A percentile compares a stretch with the other conserved stretches of the same genome.
phyloP scores from a whole-genome alignment of 371 early-diverging fungal genomes.

The Lichtheimia ornata region DNA sequence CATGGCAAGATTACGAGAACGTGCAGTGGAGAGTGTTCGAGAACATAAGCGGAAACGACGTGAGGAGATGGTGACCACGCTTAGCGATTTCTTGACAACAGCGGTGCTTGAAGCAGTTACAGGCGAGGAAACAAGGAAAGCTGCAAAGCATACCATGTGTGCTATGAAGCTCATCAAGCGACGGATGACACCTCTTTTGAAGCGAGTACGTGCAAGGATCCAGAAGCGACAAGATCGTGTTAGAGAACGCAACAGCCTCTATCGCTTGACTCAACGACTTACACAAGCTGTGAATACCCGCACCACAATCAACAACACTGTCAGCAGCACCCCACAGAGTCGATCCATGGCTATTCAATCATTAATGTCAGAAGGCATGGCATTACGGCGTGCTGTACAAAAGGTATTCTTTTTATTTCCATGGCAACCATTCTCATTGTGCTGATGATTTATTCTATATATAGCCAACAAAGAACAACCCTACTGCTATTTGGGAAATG shows the following conservation, averaged over 20 bases:
- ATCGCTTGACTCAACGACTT: slow-evolving; percentile 5
- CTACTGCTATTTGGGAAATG: slow-evolving; percentile 24
- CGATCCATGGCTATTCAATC: neutral
- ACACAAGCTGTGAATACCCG: too few species aligned
- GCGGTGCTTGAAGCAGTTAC: slow-evolving; percentile 6
- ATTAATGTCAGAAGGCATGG: neutral
- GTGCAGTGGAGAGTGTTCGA: slow-evolving; percentile 10
- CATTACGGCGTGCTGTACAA: neutral
- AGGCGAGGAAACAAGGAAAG: slow-evolving; percentile 5
- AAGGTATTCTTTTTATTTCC: too few species aligned
- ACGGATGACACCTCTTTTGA: slow-evolving; percentile 5
- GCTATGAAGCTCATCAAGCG: slow-evolving; percentile 8
- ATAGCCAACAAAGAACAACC: too few species aligned
- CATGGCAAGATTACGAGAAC: slow-evolving; percentile 6
- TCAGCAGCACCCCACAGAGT: too few species aligned
- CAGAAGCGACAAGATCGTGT: slow-evolving; percentile 9
- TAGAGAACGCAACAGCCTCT: slow-evolving; percentile 4
- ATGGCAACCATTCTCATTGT: too few species aligned
- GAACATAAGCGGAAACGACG: slow-evolving; percentile 6
- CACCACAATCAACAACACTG: too few species aligned
- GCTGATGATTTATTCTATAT: too few species aligned
- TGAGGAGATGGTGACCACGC: slow-evolving; percentile 6
- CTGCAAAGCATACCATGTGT: slow-evolving; percentile 2
- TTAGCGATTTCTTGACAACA: slow-evolving; percentile 2
- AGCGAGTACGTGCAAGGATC: slow-evolving; percentile 17